These are phyloP conservation scores for Talaromyces sp. DNA, from an alignment of 2,329 filamentous ascomycete genomes.

Conservation along the genomic window DNA sequence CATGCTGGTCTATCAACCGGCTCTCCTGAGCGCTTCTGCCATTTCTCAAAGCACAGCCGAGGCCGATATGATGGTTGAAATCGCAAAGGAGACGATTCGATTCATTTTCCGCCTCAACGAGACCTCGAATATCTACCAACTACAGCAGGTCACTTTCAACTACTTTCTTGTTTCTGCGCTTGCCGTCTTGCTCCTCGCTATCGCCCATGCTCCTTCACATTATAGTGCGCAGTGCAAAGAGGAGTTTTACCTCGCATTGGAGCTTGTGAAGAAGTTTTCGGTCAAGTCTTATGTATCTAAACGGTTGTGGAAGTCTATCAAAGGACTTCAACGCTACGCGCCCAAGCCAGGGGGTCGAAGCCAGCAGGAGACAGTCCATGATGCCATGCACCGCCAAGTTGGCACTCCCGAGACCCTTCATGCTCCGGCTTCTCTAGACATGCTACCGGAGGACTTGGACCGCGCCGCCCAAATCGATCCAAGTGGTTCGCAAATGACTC, in stretches of 20 bases:
- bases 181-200: constrained; percentile 58
- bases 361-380: not conserved
- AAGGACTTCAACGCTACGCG: constrained; percentile 48
- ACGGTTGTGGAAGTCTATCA: constrained; percentile 58
- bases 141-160: constrained; percentile 60
- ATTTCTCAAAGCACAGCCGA: constrained; percentile 70
- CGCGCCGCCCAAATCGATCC: not conserved
- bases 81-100: constrained; percentile 60
- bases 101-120: constrained; percentile 57
- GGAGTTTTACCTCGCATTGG: constrained; percentile 61
- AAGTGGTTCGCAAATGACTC: not conserved
- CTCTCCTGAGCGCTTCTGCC: constrained; percentile 74
- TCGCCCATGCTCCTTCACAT: constrained; percentile 56
- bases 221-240: constrained; percentile 55
- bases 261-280: constrained; percentile 58
- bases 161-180: constrained; percentile 61
- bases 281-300: constrained; percentile 57
- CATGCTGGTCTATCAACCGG: constrained; percentile 79
- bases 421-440: not conserved
- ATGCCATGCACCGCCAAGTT: not conserved
- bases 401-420: not conserved
- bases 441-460: not conserved
- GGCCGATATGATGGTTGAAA: constrained; percentile 62
- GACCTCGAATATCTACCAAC: constrained; percentile 57
- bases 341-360: not conserved